Evolutionary conservation across 148 eudicot species (phyloP), one percentile per base, ranked within the genome.

Genomic region (Limonium bicolor): DNA sequence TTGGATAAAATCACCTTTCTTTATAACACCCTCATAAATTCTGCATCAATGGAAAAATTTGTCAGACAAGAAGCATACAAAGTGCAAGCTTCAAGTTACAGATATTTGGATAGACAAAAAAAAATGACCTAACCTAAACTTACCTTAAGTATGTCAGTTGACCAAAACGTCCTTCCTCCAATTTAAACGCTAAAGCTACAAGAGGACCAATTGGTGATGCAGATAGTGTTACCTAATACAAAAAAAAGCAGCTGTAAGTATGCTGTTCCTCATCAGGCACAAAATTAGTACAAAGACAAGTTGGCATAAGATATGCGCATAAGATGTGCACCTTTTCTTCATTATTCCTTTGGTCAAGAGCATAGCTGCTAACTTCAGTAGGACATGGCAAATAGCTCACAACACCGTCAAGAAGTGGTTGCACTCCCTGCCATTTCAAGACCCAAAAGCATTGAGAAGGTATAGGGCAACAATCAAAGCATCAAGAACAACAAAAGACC

Each of bases 121-220:
- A 43, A 12, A 3, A 13, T 18, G 18, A 10, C 24, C 30, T 43
- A 43, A 12, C 24, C 15, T 5, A 43, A 20, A 5, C 50, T 37
- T 66, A 88, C 96, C 96, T 76, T 54, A 88, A 61, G 74, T 71
- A 88, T 42, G 96, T 88, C 43, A 88, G 56, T 58, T 88, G 97
- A 55, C 97, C 97, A 64, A 83, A 88, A 41, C 75, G 59, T 44
- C 97, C 94, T 75, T 88, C 95, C 66, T 88, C 97, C 66, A 88
- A 58, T 63, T 88, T 88, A 54, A 88, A 88, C 27, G 97, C 97
- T 70, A 88, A 44, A 20, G 97, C 97, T 46, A 88, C 97, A 37
- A 88, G 80, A 45, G 82, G 87, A 46, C 84, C 87, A 32, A 66
- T 59, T 37, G 94, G 92, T 36, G 80, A 77, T 46, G 84, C 93